A percentile compares a stretch with the other conserved stretches of the same genome.
Evolutionary conservation across 2,329 filamentous ascomycete species (phyloP).

Genomic region (Venturia nashicola): DNA sequence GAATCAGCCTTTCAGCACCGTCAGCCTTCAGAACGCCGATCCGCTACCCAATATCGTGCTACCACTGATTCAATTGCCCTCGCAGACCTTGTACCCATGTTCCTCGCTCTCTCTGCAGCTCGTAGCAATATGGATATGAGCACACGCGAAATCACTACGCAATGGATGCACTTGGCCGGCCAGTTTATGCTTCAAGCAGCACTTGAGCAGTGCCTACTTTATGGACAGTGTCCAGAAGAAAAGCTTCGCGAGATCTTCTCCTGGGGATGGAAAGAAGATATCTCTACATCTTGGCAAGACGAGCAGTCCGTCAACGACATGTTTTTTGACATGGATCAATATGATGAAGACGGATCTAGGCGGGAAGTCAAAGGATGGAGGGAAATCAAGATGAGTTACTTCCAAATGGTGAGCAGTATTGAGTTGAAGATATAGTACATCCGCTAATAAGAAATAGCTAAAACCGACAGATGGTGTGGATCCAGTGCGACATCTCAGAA

Average conservation of each 20-base stretch:
- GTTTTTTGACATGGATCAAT: conserved; percentile 22
- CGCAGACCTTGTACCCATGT: conserved; percentile 32
- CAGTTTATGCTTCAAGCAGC: conserved; percentile 38
- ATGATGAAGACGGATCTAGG: conserved; percentile 16
- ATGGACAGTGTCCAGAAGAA: conserved; percentile 23
- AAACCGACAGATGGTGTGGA: conserved; percentile 14
- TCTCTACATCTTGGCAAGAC: conserved; percentile 17
- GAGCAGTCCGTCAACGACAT: conserved; percentile 21
- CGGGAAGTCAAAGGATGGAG: conserved; percentile 24
- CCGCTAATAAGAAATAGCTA: conserved; percentile 11
- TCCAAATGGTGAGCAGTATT: conserved; percentile 13
- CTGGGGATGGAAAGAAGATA: conserved; percentile 27
- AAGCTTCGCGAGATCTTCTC: conserved; percentile 32
- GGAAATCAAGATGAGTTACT: conserved; percentile 21
- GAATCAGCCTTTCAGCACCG: conserved; percentile 2
- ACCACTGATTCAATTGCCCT: conserved; percentile 16
- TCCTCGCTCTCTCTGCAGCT: conserved; percentile 38
- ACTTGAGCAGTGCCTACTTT: conserved; percentile 34
- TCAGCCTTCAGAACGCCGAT: neutral
- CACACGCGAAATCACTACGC: conserved; percentile 4
- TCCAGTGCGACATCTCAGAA: conserved; percentile 13
- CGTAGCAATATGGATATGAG: conserved; percentile 13
- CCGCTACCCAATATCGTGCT: neutral
- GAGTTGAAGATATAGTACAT: neutral
- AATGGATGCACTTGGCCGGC: conserved; percentile 34